Evolutionary conservation across 306 rosid genomes (phyloP).

Genomic region (Hylodesmum podocarpum): DNA sequence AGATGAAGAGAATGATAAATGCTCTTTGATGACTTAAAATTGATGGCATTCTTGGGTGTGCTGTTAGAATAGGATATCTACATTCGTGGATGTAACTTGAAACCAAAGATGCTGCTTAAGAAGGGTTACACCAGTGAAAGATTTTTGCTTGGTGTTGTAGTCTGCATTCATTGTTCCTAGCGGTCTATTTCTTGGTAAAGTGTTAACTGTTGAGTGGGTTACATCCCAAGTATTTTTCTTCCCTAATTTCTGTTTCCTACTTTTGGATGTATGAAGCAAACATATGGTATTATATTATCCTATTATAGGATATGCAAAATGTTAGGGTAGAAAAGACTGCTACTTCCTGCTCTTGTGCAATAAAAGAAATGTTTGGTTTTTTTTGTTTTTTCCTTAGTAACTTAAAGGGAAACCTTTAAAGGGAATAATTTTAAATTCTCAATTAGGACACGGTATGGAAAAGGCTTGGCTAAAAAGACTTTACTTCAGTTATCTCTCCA

Average conservation of each 20-base stretch:
- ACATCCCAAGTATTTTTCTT: neutral
- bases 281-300: neutral
- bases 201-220: neutral
- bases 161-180: neutral
- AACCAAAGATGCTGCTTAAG: neutral
- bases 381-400: neutral
- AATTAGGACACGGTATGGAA: neutral
- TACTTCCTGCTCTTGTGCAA: neutral
- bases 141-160: constrained; percentile 8
- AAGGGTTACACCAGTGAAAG: neutral
- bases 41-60: neutral
- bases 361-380: neutral
- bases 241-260: neutral
- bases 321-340: neutral
- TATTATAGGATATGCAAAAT: neutral
- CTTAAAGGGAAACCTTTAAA: neutral
- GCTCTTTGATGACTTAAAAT: constrained; percentile 51
- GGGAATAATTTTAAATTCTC: neutral
- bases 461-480: neutral
- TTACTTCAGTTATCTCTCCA: too few species aligned
- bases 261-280: neutral
- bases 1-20: constrained; percentile 95
- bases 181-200: neutral
- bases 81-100: constrained; percentile 11
- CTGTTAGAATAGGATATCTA: constrained; percentile 23